Base-by-base conservation (phyloP, 345 rosid genomes). In the Hibiscus syriacus region DNA sequence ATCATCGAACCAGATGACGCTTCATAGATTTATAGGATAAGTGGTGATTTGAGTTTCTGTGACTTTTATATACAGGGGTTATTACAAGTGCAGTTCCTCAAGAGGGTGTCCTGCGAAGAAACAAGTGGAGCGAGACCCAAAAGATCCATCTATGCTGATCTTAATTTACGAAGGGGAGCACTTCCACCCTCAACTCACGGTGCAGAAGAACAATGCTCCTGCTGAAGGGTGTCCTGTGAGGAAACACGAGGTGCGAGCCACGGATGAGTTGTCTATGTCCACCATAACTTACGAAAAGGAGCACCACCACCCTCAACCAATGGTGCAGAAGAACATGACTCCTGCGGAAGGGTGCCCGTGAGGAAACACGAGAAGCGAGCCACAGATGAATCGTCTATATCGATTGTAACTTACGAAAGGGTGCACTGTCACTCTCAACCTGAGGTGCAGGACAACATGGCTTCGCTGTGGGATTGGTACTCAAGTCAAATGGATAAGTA, bases 91-190 rank as follows among this genome's bases (percentile, higher is more conserved):
- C 69, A 90, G 97, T 71, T 83, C 87, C 2, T 38, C 87, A 52
- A 79, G 91, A 80, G 96, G 91, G 6, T 93, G 98, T 66, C 98
- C 98, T 0, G 98, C 98, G 2, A 86, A 94, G 88, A 93, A 93
- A 73, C 98, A 93, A 78, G 98, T 93, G 77, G 98, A 93, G 73
- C 76, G 98, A 60, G 97, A 94, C 0, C 70, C 81, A 0, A 97
- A 90, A 60, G 97, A 93, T 74, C 92, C 96, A 10, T 0, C 85
- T 68, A 89, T 93, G 97, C 78, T 93, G 72, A 86, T 90, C 1
- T 94, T 93, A 38, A 89, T 96, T 0, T 93, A 93, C 82, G 92
- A 89, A 71, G 97, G 92, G 65, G 97, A 93, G 75, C 98, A 93
- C 78, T 86, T 80, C 25, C 98, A 92, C 54, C 25, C 75, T 16